Conservation (phyloP, 768 basidiomycete genomes). For the Pisolithus tinctorius region DNA sequence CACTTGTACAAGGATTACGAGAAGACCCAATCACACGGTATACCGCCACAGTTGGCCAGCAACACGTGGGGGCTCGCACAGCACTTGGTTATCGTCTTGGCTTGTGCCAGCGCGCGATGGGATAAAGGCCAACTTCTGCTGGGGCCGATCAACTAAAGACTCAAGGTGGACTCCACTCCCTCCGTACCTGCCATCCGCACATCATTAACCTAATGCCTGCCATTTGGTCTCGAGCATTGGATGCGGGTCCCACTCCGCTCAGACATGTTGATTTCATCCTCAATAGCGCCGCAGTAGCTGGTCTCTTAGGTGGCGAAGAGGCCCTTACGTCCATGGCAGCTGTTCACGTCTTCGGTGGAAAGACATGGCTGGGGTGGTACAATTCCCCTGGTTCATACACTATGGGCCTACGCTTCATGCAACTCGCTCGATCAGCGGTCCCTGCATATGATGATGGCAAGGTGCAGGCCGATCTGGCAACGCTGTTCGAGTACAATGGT, state of each 20-base stretch:
- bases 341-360: conserved; percentile 26
- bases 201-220: too few species aligned
- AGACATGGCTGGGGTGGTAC: conserved; percentile 31
- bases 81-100: too few species aligned
- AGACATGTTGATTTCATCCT: conserved; percentile 9
- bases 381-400: conserved; percentile 32
- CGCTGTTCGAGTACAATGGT: conserved; percentile 21
- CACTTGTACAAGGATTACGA: too few species aligned
- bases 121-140: too few species aligned
- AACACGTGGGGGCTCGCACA: too few species aligned
- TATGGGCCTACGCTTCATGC: conserved; percentile 27
- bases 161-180: too few species aligned
- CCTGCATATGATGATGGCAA: background rate
- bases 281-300: conserved; percentile 27
- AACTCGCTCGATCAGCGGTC: conserved; percentile 15
- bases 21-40: too few species aligned
- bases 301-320: conserved; percentile 33
- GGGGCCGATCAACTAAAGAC: too few species aligned
- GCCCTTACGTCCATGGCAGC: conserved; percentile 33
- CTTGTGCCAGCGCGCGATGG: too few species aligned
- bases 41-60: too few species aligned
- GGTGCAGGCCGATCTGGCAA: conserved; percentile 10
- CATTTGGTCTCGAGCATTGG: background rate
- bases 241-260: conserved; percentile 5
- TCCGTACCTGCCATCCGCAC: too few species aligned